phyloP scores from a whole-genome alignment of 805 yeast genomes.

The Nadsonia fulvescens region DNA sequence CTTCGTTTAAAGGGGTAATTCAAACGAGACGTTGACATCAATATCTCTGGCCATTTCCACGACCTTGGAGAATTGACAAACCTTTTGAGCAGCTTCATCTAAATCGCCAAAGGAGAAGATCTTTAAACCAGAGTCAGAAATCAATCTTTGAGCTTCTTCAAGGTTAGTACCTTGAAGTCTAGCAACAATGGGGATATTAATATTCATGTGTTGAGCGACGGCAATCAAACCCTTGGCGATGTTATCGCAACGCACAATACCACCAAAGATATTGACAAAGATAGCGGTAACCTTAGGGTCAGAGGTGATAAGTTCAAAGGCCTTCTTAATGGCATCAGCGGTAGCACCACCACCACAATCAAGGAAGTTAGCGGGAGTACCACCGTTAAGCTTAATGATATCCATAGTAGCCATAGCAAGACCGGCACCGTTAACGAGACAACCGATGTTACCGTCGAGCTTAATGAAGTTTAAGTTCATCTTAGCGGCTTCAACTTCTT shows the following conservation, averaged over 20 bases:
- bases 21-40: constrained; percentile 31
- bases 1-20: constrained; percentile 23
- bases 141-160: constrained; percentile 73
- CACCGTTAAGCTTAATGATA: constrained; percentile 94
- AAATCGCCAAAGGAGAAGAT: constrained; percentile 81
- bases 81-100: constrained; percentile 94
- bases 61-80: constrained; percentile 51
- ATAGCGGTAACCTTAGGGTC: constrained; percentile 85
- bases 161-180: constrained; percentile 97
- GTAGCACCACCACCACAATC: constrained; percentile 99
- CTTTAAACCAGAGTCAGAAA: constrained; percentile 77
- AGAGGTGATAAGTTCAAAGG: constrained; percentile 80
- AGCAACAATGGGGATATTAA: constrained; percentile 87
- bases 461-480: constrained; percentile 90
- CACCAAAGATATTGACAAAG: constrained; percentile 97
- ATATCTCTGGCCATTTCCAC: constrained; percentile 30
- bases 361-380: constrained; percentile 96
- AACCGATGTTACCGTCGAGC: constrained; percentile 96
- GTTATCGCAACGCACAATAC: constrained; percentile 98
- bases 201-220: constrained; percentile 80
- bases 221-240: constrained; percentile 95
- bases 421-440: constrained; percentile 99
- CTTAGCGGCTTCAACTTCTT: constrained; percentile 83
- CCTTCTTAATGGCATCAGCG: constrained; percentile 93
- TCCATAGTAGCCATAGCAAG: constrained; percentile 99